These are phyloP conservation scores for Colletotrichum paranaense DNA, from an alignment of 2,329 filamentous ascomycete species.

Conservation along the genomic window DNA sequence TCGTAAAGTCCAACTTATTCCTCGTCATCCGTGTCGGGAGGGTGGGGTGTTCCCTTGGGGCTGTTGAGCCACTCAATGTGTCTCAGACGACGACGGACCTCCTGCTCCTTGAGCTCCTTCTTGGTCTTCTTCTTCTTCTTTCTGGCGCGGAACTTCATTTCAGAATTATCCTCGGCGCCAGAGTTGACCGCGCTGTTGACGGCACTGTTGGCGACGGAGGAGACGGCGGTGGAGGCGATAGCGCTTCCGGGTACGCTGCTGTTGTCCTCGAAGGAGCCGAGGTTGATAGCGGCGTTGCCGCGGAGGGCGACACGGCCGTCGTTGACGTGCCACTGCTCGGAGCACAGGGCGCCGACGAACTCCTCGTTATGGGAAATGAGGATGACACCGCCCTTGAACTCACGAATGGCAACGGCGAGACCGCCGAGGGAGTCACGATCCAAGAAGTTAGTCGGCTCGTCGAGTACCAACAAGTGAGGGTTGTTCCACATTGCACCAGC, in stretches of 20 bases:
- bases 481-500: constrained; percentile 99
- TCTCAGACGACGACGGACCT: constrained; percentile 85
- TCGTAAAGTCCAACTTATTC: constrained; percentile 45
- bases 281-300: constrained; percentile 77
- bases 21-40: constrained; percentile 82
- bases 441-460: constrained; percentile 99
- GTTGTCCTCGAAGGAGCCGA: constrained; percentile 89
- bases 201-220: constrained; percentile 65
- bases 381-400: constrained; percentile 98
- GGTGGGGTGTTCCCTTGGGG: constrained; percentile 85
- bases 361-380: constrained; percentile 99
- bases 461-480: constrained; percentile 94
- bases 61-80: constrained; percentile 89
- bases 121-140: constrained; percentile 99
- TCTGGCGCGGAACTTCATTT: constrained; percentile 86
- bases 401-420: constrained; percentile 95
- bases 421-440: constrained; percentile 97
- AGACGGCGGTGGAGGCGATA: constrained; percentile 68
- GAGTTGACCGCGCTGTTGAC: constrained; percentile 77
- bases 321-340: constrained; percentile 95
- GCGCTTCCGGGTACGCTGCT: constrained; percentile 65
- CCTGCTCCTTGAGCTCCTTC: constrained; percentile 93
- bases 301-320: constrained; percentile 89
- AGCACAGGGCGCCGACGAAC: constrained; percentile 94
- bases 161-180: constrained; percentile 83